Percentiles rank a stretch among this genome's conserved stretches.
phyloP scores from a whole-genome alignment of 1,139 yeast genomes.

The Lodderomyces metapsilosis region DNA sequence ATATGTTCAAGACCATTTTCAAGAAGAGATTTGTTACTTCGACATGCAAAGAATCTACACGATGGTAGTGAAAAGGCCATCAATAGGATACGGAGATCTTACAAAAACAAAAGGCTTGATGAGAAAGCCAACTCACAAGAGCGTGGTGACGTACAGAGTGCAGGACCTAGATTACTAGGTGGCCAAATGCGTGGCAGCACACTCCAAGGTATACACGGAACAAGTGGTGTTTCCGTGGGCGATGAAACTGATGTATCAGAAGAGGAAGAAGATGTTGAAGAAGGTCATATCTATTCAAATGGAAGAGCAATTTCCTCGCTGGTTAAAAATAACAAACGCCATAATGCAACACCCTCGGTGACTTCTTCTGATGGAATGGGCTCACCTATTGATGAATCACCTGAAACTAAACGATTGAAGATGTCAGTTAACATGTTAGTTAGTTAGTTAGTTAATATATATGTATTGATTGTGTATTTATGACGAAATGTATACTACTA shows the following conservation, averaged over 20 bases:
- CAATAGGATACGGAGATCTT: conserved; percentile 43
- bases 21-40: conserved; percentile 79
- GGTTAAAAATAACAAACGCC: not conserved
- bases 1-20: conserved; percentile 95
- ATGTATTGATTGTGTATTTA: not conserved
- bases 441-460: conserved; percentile 21
- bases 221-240: not conserved
- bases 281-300: not conserved
- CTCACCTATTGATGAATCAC: conserved; percentile 20
- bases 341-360: not conserved
- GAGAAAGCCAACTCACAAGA: not conserved
- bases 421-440: conserved; percentile 50
- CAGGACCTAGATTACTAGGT: not conserved
- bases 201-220: not conserved
- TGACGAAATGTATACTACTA: not conserved
- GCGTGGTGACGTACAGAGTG: not conserved
- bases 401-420: conserved; percentile 36
- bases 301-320: not conserved
- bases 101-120: conserved; percentile 20
- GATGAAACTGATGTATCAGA: conserved; percentile 4
- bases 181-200: conserved; percentile 5
- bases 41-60: conserved; percentile 94
- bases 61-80: conserved; percentile 57
- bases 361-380: not conserved
- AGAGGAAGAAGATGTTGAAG: not conserved